Percentiles rank a stretch among this genome's conserved stretches.
Conservation (phyloP, 2,329 filamentous ascomycete species). For the Rhynchosporium graminicola region DNA sequence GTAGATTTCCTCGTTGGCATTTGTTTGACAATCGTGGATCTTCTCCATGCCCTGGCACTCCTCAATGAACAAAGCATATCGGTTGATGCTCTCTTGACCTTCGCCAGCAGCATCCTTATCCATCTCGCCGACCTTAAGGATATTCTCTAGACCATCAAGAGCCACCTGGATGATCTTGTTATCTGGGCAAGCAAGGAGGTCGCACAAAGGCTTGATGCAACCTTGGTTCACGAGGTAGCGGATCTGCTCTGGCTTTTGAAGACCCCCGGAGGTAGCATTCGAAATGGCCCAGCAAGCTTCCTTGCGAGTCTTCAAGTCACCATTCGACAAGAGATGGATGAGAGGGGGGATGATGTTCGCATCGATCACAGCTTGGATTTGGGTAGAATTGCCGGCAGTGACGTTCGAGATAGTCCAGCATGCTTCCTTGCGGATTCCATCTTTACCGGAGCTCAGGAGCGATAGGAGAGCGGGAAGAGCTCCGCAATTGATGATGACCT, state of each 20-base stretch:
- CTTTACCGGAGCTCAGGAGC: constrained; percentile 93
- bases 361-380: constrained; percentile 96
- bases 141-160: constrained; percentile 96
- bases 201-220: constrained; percentile 96
- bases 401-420: constrained; percentile 99
- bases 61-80: constrained; percentile 96
- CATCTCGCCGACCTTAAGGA: constrained; percentile 98
- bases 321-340: constrained; percentile 93
- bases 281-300: constrained; percentile 99
- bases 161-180: constrained; percentile 99
- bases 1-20: constrained; percentile 99
- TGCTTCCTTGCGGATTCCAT: constrained; percentile 97
- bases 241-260: constrained; percentile 99
- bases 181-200: constrained; percentile 92
- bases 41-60: constrained; percentile 99
- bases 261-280: constrained; percentile 93
- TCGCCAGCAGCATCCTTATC: constrained; percentile 88
- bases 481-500: constrained; percentile 99
- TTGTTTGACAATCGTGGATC: constrained; percentile 99
- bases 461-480: constrained; percentile 90
- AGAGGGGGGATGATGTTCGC: constrained; percentile 95
- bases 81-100: constrained; percentile 80
- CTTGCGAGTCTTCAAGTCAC: constrained; percentile 98
- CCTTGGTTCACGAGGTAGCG: constrained; percentile 90
- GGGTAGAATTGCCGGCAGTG: constrained; percentile 94